These are phyloP conservation scores for Talaromyces islandicus DNA, from an alignment of 2,329 filamentous ascomycete species.

Conservation along the genomic window DNA sequence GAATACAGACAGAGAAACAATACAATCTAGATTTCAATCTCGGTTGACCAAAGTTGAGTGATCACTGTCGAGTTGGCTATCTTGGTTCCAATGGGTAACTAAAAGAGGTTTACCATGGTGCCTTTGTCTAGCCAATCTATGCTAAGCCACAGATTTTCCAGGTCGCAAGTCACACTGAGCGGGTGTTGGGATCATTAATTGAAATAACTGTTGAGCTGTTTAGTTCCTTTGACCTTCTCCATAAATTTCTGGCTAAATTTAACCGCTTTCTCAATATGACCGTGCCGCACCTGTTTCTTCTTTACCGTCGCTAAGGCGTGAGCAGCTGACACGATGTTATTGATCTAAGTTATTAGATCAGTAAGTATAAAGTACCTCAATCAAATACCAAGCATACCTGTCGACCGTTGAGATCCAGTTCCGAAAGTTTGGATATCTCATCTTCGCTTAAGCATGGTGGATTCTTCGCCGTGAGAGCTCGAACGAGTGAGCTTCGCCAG, in stretches of 20 bases:
- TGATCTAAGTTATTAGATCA: slow-evolving; percentile 2
- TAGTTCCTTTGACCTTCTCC: background rate
- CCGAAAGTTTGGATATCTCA: background rate
- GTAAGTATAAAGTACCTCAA: background rate
- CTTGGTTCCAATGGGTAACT: too few relatives aligned
- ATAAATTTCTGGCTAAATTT: slow-evolving; percentile 5
- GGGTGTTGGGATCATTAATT: background rate
- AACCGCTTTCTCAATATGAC: slow-evolving; percentile 3
- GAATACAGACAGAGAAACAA: too few relatives aligned
- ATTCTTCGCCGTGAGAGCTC: background rate
- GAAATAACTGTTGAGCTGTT: slow-evolving; percentile 4
- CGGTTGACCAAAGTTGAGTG: too few relatives aligned
- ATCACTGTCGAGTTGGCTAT: too few relatives aligned
- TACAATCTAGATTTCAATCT: too few relatives aligned
- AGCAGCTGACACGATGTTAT: background rate
- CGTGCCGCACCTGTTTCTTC: slow-evolving; percentile 1
- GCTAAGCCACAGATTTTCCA: too few relatives aligned
- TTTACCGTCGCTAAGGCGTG: slow-evolving; percentile 1
- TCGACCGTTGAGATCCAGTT: slow-evolving; percentile 1
- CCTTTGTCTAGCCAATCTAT: too few relatives aligned
- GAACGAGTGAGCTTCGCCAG: slow-evolving; percentile 2
- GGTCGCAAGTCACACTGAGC: too few relatives aligned
- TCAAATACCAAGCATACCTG: slow-evolving; percentile 1
- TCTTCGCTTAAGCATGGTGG: background rate
- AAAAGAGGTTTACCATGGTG: too few relatives aligned